These are phyloP conservation scores for Candida lessepsii DNA, from an alignment of 805 yeast genomes.

Conservation along the genomic window DNA sequence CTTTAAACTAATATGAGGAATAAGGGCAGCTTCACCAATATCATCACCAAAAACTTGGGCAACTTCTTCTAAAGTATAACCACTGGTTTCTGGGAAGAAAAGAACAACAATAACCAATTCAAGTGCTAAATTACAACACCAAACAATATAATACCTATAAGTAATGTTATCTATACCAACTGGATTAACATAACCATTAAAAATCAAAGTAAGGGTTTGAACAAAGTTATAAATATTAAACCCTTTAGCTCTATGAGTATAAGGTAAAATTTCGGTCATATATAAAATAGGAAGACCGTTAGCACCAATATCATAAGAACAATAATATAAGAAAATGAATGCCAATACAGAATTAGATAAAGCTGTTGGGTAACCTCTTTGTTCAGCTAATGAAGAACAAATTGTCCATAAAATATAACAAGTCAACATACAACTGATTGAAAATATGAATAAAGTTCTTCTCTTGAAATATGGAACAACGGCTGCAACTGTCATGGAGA, in stretches of 20 bases:
- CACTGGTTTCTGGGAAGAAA: conserved; percentile 42
- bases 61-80: conserved; percentile 44
- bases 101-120: conserved; percentile 31
- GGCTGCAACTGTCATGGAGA: conserved; percentile 21
- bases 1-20: background rate
- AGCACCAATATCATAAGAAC: conserved; percentile 30
- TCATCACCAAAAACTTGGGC: conserved; percentile 42
- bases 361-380: conserved; percentile 17
- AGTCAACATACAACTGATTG: conserved; percentile 25
- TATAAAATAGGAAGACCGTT: conserved; percentile 48
- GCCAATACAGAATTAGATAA: conserved; percentile 22
- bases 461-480: conserved; percentile 22
- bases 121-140: conserved; percentile 28
- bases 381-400: conserved; percentile 22
- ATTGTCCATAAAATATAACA: conserved; percentile 26
- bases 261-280: conserved; percentile 42
- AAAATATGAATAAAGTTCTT: conserved; percentile 27
- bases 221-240: conserved; percentile 27
- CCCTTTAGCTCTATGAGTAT: conserved; percentile 43
- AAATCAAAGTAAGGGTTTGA: conserved; percentile 21
- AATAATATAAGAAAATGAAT: conserved; percentile 24
- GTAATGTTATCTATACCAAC: conserved; percentile 41
- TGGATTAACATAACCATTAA: conserved; percentile 32
- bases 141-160: conserved; percentile 47
- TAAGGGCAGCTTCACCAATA: conserved; percentile 8